Evolutionary conservation across 257 asterid genomes (phyloP), one percentile per base, ranked within the genome.

Genomic region (Orobanche coerulescens): DNA sequence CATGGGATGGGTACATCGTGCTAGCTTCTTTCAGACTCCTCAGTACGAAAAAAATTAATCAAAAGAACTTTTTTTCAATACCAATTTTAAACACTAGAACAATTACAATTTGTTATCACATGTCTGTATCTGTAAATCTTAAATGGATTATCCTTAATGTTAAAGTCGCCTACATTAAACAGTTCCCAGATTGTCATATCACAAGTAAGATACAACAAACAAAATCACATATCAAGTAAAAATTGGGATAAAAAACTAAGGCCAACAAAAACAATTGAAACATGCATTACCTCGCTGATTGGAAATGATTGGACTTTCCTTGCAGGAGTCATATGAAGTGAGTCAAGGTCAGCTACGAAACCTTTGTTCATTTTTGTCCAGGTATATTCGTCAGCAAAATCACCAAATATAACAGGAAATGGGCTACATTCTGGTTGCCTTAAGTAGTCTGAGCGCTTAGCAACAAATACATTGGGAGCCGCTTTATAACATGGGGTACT

Each of bases 311-410:
- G 93, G 65, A 77, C 78, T 76, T 80, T 89, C 74, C 92, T 66
- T 30, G 87, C 81, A 47, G 98, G 93, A 75, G 97, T 84, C 69
- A 71, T 76, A 54, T 70, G 88, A 71, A 89, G 82, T 53, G 79
- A 75, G 79, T 93, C 96, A 57, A 93, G 96, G 75, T 93, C 96
- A 65, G 89, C 86, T 65, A 78, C 67, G 66, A 67, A 93, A 55
- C 99, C 99, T 73, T 84, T 89, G 62, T 93, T 93, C 96, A 93
- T 82, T 75, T 76, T 81, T 75, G 78, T 78, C 99, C 99, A 93
- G 8, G 91, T 74, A 58, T 86, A 97, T 71, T 93, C 99, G 72
- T 93, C 97, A 22, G 80, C 97, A 71, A 81, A 76, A 65, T 89
- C 90, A 63, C 65, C 76, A 43, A 78, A 76, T 67, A 89, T 70